These are phyloP conservation scores for Martiniozyma abietophila DNA, from an alignment of 805 yeast species.

Conservation along the genomic window DNA sequence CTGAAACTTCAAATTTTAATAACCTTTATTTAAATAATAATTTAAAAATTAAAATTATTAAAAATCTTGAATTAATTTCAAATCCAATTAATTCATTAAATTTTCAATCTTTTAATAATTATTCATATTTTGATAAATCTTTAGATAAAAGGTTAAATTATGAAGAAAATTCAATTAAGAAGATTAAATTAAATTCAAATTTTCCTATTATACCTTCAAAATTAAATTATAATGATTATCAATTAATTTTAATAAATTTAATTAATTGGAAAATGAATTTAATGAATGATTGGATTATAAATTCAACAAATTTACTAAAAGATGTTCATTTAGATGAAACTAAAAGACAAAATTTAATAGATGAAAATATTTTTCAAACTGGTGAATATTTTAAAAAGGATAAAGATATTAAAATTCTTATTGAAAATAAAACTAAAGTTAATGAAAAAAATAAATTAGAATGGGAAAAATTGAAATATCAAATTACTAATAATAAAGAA, in stretches of 20 bases:
- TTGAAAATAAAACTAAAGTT: constrained; percentile 23
- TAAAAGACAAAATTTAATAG: constrained; percentile 31
- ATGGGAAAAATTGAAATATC: constrained; percentile 15
- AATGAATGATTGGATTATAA: constrained; percentile 19
- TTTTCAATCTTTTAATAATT: too few relatives aligned
- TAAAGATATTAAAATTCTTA: constrained; percentile 25
- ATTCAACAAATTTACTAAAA: constrained; percentile 16
- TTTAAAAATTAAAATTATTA: constrained; percentile 13
- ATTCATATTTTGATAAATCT: too few relatives aligned
- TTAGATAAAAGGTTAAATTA: too few relatives aligned
- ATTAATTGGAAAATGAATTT: constrained; percentile 27
- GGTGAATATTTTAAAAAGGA: constrained; percentile 33
- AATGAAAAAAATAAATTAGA: constrained; percentile 22
- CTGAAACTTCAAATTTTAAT: too few relatives aligned
- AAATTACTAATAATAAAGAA: constrained; percentile 11
- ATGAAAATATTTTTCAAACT: constrained; percentile 29
- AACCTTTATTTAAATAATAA: too few relatives aligned
- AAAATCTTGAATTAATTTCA: too few relatives aligned
- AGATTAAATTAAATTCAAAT: constrained; percentile 1
- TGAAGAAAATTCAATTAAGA: too few relatives aligned
- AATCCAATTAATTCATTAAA: too few relatives aligned
- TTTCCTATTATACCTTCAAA: constrained; percentile 5
- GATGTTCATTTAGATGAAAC: constrained; percentile 30
- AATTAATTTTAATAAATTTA: constrained; percentile 28
- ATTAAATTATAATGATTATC: constrained; percentile 23